Evolutionary conservation across 2,329 filamentous ascomycete genomes (phyloP).

Genomic region (Alternaria incomplexa): DNA sequence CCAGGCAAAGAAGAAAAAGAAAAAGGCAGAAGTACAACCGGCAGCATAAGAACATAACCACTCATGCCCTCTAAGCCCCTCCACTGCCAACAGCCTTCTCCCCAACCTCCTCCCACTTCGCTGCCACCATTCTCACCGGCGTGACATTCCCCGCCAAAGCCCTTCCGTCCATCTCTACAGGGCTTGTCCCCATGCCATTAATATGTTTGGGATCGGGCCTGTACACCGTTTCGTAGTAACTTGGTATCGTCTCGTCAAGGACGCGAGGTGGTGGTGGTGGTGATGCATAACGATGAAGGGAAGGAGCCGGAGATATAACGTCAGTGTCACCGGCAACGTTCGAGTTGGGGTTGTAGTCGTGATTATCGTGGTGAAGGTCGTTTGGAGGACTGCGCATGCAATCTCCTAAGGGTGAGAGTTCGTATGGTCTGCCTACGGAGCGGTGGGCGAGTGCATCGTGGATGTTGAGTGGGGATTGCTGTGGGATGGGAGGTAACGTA

Average conservation of each 20-base stretch:
- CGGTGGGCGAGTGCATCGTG: background rate
- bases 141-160: background rate
- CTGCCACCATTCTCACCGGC: background rate
- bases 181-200: background rate
- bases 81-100: background rate
- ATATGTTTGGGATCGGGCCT: background rate
- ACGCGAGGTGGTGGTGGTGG: background rate
- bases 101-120: background rate
- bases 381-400: background rate
- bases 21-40: background rate
- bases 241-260: background rate
- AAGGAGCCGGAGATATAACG: background rate
- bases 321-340: background rate
- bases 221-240: slow-evolving; percentile 7
- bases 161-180: background rate
- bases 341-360: background rate
- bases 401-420: background rate
- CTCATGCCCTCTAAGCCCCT: background rate
- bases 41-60: background rate
- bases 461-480: background rate
- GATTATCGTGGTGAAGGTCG: background rate
- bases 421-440: background rate
- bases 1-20: background rate
- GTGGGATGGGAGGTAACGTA: background rate
- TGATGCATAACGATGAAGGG: background rate